phyloP scores from a whole-genome alignment of 73 alveolate species.

The Symbiodinium pilosum region DNA sequence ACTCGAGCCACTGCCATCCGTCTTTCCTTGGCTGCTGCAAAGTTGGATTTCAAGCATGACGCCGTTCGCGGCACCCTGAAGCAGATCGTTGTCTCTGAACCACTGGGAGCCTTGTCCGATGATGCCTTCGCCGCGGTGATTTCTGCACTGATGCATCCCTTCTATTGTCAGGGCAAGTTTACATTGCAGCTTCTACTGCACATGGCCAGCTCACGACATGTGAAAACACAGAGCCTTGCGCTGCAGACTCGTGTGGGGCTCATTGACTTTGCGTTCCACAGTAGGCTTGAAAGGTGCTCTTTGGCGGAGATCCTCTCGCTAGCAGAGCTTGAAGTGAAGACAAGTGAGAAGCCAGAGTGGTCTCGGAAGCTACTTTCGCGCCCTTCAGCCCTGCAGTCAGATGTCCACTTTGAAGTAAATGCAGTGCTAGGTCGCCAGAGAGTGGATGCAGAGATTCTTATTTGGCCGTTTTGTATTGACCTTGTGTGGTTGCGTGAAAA shows the following conservation, averaged over 20 bases:
- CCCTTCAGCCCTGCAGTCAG: slow-evolving; percentile 7
- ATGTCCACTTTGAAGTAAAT: slow-evolving; percentile 24
- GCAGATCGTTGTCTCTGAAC: not conserved
- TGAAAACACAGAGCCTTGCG: not conserved
- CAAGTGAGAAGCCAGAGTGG: not conserved
- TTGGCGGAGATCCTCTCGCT: not conserved
- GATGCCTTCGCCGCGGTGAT: slow-evolving; percentile 63
- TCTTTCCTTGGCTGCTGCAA: slow-evolving; percentile 39
- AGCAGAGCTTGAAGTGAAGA: not conserved
- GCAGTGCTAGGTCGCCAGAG: not conserved
- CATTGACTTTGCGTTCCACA: not conserved
- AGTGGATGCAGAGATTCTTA: not conserved
- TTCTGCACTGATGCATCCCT: slow-evolving; percentile 32
- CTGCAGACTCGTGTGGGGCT: not conserved
- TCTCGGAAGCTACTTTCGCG: not conserved
- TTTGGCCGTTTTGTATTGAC: slow-evolving; percentile 64
- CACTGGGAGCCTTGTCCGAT: not conserved
- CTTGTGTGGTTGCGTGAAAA: no score
- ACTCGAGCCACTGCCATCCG: slow-evolving; percentile 43
- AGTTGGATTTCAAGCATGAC: slow-evolving; percentile 22
- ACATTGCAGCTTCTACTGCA: not conserved
- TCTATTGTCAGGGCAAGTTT: not conserved
- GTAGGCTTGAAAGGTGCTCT: not conserved
- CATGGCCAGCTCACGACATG: not conserved
- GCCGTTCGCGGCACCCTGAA: not conserved